Percentiles rank a stretch among this genome's conserved stretches.
These are phyloP conservation scores for Cryptosporidium ryanae DNA, from an alignment of 169 alveolate species.

Conservation along the genomic window DNA sequence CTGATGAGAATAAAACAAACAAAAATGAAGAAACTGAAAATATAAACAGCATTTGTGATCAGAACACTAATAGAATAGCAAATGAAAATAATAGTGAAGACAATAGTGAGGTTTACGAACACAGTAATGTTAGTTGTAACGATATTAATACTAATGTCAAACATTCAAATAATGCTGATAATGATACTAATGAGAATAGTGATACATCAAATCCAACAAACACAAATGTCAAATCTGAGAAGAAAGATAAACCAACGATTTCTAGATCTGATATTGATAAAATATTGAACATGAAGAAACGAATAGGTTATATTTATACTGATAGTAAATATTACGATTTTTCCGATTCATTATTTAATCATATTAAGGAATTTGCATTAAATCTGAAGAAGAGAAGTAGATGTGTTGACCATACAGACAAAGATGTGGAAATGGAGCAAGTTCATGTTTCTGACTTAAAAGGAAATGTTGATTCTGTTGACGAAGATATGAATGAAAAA, in stretches of 20 bases:
- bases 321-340: neutral
- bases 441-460: neutral
- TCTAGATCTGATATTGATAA: constrained; percentile 32
- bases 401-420: neutral
- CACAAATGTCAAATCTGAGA: neutral
- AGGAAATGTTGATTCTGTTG: constrained; percentile 4
- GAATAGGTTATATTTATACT: neutral
- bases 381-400: neutral
- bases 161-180: neutral
- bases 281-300: constrained; percentile 3
- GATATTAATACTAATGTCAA: neutral
- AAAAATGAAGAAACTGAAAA: neutral
- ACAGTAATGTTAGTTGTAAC: neutral
- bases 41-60: neutral
- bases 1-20: neutral
- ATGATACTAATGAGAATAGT: no score
- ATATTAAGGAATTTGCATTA: constrained; percentile 27
- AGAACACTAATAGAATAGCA: neutral
- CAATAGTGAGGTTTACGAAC: neutral
- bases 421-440: neutral
- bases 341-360: neutral
- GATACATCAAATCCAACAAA: no score
- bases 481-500: neutral
- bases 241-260: neutral
- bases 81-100: neutral